Base-by-base conservation (phyloP, 2,329 filamentous ascomycete genomes). In the Pyrenochaeta sp. region DNA sequence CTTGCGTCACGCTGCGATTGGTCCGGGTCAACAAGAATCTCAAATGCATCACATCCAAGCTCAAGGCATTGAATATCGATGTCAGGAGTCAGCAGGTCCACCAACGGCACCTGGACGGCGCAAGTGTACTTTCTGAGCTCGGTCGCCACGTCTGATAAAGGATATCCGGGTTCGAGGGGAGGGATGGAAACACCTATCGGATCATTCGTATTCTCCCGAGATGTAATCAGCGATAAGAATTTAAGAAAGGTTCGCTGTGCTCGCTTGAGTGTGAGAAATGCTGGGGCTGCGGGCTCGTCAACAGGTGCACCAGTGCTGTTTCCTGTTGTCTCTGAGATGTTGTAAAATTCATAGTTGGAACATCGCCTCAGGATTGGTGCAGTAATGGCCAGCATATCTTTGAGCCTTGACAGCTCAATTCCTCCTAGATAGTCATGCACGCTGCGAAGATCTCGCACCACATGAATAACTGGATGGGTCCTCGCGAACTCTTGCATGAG, bases 281-380 rank as follows among this genome's bases (percentile, higher is more conserved):
- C 85, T 2, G 85, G 83, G 7, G 67, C 63, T 0, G 73, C 78
- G 1, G 77, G 75, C 32, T 68, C 57, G 21, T 70, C 60, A 11
- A 49, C 56, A 3, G 64, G 59, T 4, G 43, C 30, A 14, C 58
- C 49, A 3, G 61, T 63, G 10, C 54, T 56, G 18, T 59, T 50
- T 6, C 52, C 54, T 42, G 62, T 61, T 27, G 66, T 78, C 66
- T 91, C 88, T 1, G 87, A 87, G 14, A 90, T 78, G 62, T 92
- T 92, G 78, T 87, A 91, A 71, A 91, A 93, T 67, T 92, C 90
- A 57, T 89, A 84, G 61, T 90, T 92, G 10, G 87, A 88, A 67
- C 87, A 90, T 1, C 81, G 81, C 43, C 87, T 81, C 61, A 90
- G 86, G 14, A 89, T 82, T 1, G 81, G 77, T 18, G 79, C 81